A percentile compares a stretch with the other conserved stretches of the same genome.
Conservation (phyloP, 768 basidiomycete genomes). For the Filobasidium floriforme region DNA sequence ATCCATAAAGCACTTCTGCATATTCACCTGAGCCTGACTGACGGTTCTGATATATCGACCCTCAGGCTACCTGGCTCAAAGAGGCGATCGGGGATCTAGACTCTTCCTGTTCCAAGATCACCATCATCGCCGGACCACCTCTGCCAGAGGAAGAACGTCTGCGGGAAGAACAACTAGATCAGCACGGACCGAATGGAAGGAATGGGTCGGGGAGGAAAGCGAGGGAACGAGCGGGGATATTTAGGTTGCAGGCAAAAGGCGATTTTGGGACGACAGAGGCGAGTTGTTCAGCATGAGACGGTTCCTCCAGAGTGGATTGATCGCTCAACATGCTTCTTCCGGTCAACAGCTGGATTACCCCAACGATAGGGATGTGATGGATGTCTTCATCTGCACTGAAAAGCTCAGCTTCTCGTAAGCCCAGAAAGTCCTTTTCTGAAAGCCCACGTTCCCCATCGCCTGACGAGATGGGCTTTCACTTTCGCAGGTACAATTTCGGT, state of each 20-base stretch:
- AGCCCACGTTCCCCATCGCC: background rate
- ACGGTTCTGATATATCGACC: background rate
- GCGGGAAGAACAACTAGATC: background rate
- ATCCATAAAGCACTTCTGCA: conserved; percentile 16
- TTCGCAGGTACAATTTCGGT: conserved; percentile 51
- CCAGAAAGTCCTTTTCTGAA: background rate
- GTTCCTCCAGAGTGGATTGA: background rate
- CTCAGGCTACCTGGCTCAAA: conserved; percentile 79
- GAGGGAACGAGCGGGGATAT: conserved; percentile 53
- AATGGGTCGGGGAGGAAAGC: conserved; percentile 14
- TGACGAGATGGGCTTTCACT: background rate
- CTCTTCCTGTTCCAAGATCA: conserved; percentile 74
- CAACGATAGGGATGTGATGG: conserved; percentile 81
- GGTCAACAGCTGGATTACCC: conserved; percentile 81
- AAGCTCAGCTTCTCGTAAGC: conserved; percentile 64
- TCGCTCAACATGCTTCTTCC: background rate
- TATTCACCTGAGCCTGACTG: background rate
- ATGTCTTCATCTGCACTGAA: conserved; percentile 72
- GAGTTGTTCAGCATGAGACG: conserved; percentile 12
- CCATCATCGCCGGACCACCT: conserved; percentile 69
- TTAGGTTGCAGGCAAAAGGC: conserved; percentile 73
- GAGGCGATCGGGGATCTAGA: conserved; percentile 89
- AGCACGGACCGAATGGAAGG: background rate
- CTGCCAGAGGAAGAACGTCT: conserved; percentile 29
- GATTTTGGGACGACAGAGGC: conserved; percentile 82